A percentile compares a stretch with the other conserved stretches of the same genome.
These are phyloP conservation scores for Nephromyces sp. DNA, from an alignment of 169 alveolate species.

Conservation along the genomic window DNA sequence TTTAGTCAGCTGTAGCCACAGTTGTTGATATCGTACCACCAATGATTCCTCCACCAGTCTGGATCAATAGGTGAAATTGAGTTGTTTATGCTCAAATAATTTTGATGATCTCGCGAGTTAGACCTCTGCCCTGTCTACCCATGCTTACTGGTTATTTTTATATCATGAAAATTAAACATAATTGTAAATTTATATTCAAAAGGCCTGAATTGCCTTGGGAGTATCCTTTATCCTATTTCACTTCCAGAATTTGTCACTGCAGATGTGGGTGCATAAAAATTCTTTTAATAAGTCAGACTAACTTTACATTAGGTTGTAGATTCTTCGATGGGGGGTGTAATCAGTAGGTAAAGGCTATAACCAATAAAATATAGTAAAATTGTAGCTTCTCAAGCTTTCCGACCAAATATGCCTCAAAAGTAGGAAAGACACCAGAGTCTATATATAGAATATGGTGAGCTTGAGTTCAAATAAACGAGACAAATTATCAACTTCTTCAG, in stretches of 20 bases:
- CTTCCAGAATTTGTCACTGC: constrained; percentile 66
- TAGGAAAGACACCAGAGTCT: constrained; percentile 63
- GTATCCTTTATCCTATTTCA: constrained; percentile 65
- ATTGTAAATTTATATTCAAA: neutral
- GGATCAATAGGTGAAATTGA: constrained; percentile 11
- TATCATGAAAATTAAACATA: neutral
- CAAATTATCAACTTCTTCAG: constrained; percentile 20
- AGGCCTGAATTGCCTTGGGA: constrained; percentile 62
- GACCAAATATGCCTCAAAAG: constrained; percentile 63
- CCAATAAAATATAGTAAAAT: neutral
- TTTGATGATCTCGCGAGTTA: neutral
- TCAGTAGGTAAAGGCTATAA: constrained; percentile 32
- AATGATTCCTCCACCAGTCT: constrained; percentile 49
- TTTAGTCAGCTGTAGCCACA: constrained; percentile 44
- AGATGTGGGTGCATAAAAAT: constrained; percentile 40
- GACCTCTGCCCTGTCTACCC: constrained; percentile 72
- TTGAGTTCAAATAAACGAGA: neutral
- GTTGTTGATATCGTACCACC: constrained; percentile 70
- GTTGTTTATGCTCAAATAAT: neutral
- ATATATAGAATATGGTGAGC: constrained; percentile 50
- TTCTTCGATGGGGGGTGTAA: constrained; percentile 64
- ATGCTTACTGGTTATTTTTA: constrained; percentile 59
- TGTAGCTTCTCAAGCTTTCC: constrained; percentile 46
- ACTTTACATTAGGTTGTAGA: constrained; percentile 35
- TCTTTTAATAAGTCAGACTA: too few relatives aligned